Evolutionary conservation across 345 rosid genomes (phyloP), one percentile per base, ranked within the genome.

Genomic region (Eutrema japonicum): DNA sequence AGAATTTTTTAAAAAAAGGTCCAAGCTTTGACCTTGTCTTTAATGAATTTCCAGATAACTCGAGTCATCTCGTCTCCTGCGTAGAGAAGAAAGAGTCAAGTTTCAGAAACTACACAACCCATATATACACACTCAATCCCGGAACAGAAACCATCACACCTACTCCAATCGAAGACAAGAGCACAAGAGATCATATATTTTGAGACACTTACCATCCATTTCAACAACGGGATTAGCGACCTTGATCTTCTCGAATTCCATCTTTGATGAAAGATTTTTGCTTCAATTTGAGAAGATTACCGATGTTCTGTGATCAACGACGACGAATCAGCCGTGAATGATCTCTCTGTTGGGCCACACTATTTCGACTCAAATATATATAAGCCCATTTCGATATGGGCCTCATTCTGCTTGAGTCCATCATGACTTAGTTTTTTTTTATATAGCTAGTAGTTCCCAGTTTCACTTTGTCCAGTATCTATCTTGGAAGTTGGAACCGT

Each of bases 21-120:
- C 1, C 7, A 6, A 55, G 6, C 30, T 46, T 46, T 46, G 29
- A 83, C 89, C 88, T 87, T 85, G 26, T 87, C 82, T 78, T 87
- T 87, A 35, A 87, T 85, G 38, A 75, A 82, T 64, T 85, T 79
- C 89, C 92, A 87, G 72, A 87, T 77, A 52, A 88, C 81, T 47
- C 87, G 84, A 45, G 93, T 86, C 93, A 88, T 88, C 61, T 88
- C 93, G 72, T 88, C 92, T 51, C 92, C 92, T 87, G 81, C 26
- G 60, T 65, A 18, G 22, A 18, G 22, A 18, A 18, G 22, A 18
- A 50, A 48, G 35, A 36, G 30, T 69, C 22, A 11, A 33, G 12
- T 32, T 68, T 55, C 61, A 18, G n/a, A 58, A 16, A 58, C 1
- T n/a, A 35, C 14, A 51, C 22, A 18, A 8, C 29, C 29, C 53